Percentiles rank a stretch among this genome's conserved stretches.
These are phyloP conservation scores for Coemansia sp. DNA, from an alignment of 192 early-diverging fungal genomes.

Conservation along the genomic window DNA sequence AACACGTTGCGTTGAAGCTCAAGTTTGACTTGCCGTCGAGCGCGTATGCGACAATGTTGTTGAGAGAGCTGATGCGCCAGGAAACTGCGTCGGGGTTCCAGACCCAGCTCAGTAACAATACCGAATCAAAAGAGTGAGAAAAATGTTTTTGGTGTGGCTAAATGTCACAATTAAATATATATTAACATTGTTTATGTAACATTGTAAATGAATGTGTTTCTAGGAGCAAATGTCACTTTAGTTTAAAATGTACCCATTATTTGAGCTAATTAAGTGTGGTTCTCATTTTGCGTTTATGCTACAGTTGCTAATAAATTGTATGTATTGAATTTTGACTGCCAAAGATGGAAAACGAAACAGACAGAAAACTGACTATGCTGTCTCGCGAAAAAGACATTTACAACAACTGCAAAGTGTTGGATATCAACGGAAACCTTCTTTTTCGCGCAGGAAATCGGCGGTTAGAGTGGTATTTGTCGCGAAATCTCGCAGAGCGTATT, in stretches of 20 bases:
- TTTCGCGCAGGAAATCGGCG: slow-evolving; percentile 29
- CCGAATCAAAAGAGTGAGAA: background rate
- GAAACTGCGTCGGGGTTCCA: slow-evolving; percentile 63
- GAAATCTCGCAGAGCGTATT: slow-evolving; percentile 28
- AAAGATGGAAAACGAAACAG: background rate
- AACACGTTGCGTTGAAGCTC: slow-evolving; percentile 70
- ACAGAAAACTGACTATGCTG: slow-evolving; percentile 8
- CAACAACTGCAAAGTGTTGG: slow-evolving; percentile 47
- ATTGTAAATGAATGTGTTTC: too few relatives aligned
- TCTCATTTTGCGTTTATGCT: too few relatives aligned
- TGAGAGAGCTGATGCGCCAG: slow-evolving; percentile 80
- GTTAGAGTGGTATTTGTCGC: slow-evolving; percentile 46
- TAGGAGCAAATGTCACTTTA: too few relatives aligned
- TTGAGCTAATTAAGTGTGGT: too few relatives aligned
- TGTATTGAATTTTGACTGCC: background rate
- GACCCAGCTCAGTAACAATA: slow-evolving; percentile 25
- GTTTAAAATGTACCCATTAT: too few relatives aligned
- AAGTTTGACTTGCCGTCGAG: slow-evolving; percentile 78
- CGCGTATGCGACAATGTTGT: slow-evolving; percentile 96
- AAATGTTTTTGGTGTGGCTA: background rate
- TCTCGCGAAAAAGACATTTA: slow-evolving; percentile 34
- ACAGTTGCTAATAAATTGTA: background rate
- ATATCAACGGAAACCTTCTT: slow-evolving; percentile 38
- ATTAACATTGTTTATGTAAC: too few relatives aligned
- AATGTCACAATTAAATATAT: too few relatives aligned